A percentile compares a stretch with the other conserved stretches of the same genome.
These are phyloP conservation scores for Onygenales sp. DNA, from an alignment of 2,329 filamentous ascomycete species.

Conservation along the genomic window DNA sequence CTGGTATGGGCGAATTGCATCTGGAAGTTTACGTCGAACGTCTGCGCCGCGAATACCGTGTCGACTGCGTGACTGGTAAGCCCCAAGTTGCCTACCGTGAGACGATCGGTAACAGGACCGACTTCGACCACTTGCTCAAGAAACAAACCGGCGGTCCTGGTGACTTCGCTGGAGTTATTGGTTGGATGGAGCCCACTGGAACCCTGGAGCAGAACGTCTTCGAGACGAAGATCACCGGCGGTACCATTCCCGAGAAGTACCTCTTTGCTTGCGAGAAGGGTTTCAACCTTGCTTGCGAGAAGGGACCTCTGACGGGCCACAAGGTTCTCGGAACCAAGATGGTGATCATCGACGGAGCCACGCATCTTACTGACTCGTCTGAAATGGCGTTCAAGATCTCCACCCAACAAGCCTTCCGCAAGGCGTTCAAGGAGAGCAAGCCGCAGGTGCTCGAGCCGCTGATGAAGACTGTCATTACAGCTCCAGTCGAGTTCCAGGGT, in stretches of 20 bases:
- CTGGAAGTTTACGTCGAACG: slow-evolving; percentile 96
- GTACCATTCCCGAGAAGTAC: slow-evolving; percentile 91
- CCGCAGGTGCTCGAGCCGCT: slow-evolving; percentile 86
- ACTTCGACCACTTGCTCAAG: slow-evolving; percentile 89
- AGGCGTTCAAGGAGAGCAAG: slow-evolving; percentile 72
- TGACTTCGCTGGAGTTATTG: slow-evolving; percentile 87
- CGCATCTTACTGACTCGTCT: slow-evolving; percentile 94
- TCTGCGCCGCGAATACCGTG: slow-evolving; percentile 91
- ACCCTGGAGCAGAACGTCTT: slow-evolving; percentile 68
- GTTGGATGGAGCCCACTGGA: slow-evolving; percentile 80
- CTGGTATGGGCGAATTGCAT: slow-evolving; percentile 95
- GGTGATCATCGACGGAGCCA: slow-evolving; percentile 92
- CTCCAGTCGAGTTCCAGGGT: slow-evolving; percentile 95
- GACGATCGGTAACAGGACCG: slow-evolving; percentile 68
- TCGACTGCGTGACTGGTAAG: slow-evolving; percentile 90
- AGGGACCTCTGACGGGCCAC: slow-evolving; percentile 87
- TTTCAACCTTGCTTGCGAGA: slow-evolving; percentile 71
- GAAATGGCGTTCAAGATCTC: slow-evolving; percentile 94
- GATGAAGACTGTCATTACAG: slow-evolving; percentile 97
- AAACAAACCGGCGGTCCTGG: slow-evolving; percentile 93
- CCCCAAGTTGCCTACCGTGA: slow-evolving; percentile 96
- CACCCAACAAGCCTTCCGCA: slow-evolving; percentile 92
- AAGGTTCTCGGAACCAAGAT: slow-evolving; percentile 81
- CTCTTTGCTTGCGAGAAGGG: slow-evolving; percentile 91
- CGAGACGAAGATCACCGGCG: slow-evolving; percentile 78